Evolutionary conservation across 768 basidiomycete genomes (phyloP), one percentile per base, ranked within the genome.

Genomic region (Mycena haematopus): DNA sequence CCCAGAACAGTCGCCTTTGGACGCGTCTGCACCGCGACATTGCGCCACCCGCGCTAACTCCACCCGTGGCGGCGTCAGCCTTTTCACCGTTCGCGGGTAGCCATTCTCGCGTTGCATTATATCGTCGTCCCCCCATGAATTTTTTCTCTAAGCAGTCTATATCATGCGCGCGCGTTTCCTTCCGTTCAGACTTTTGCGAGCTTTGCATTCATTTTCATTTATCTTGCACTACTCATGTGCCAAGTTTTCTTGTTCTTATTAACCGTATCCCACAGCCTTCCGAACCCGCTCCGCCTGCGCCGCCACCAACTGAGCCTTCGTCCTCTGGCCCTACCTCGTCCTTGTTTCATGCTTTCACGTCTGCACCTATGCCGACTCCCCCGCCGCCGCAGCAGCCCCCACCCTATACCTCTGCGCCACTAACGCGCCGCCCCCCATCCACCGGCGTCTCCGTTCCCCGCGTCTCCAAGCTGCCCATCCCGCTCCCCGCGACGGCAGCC

Each of bases 401-500:
- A 36, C 36, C 31, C 4, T 22, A 10, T 44, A 46, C 6, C 49
- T 40, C 40, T 47, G 33, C 17, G 25, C 22, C 47, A n/a, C 7
- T 19, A 21, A 36, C 56, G 35, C 56, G 63, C 1, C 63, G 52
- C 21, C 45, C 44, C 22, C 44, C 44, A n/a, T 45, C 51, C 2
- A 24, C 29, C 9, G 56, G 56, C 25, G 36, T 13, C 38, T 29
- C 24, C 47, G 27, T 44, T 10, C n/a, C 47, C 45, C 46, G 44
- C 42, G 21, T 6, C 24, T 14, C n/a, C 35, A 29, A n/a, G 22
- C 44, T n/a, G 33, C 15, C 33, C n/a, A 40, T 17, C 52, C 50
- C 50, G 13, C 31, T 51, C 29, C 21, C 51, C 21, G 8, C 31
- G 33, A 11, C 4, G 4, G 3, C 13, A 21, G 1, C 25, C 9